Evolutionary conservation across 1,139 yeast genomes (phyloP).

Genomic region (Martiniozyma asiatica): DNA sequence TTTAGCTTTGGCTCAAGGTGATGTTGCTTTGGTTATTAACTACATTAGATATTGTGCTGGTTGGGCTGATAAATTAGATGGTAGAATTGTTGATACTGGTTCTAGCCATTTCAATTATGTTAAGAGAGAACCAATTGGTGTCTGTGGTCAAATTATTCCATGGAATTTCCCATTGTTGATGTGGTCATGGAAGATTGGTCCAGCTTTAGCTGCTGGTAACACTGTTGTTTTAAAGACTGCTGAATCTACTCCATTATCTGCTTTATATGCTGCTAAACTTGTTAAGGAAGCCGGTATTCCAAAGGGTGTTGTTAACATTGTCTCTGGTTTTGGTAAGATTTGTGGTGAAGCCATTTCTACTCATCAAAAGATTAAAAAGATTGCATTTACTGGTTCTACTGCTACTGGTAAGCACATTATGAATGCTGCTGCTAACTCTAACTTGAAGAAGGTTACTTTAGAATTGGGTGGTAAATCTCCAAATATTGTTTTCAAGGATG

Average conservation of each 20-base stretch:
- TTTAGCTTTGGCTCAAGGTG: conserved; percentile 41
- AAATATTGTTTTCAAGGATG: conserved; percentile 65
- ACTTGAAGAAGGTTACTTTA: conserved; percentile 67
- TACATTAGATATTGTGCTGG: conserved; percentile 68
- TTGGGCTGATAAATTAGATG: conserved; percentile 68
- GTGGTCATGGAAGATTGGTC: conserved; percentile 81
- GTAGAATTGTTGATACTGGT: conserved; percentile 58
- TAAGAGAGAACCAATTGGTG: conserved; percentile 61
- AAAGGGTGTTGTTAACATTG: conserved; percentile 64
- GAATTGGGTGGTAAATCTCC: conserved; percentile 88
- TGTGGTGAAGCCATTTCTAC: conserved; percentile 65
- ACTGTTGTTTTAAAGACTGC: conserved; percentile 72
- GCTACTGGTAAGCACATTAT: conserved; percentile 68
- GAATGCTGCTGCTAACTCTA: conserved; percentile 58
- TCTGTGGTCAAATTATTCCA: conserved; percentile 74
- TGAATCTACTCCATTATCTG: conserved; percentile 75
- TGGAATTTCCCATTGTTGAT: conserved; percentile 83
- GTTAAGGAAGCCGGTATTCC: conserved; percentile 67
- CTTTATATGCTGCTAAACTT: conserved; percentile 49
- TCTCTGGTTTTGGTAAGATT: conserved; percentile 68
- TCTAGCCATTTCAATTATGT: conserved; percentile 47
- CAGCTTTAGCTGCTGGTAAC: conserved; percentile 76
- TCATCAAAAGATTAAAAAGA: conserved; percentile 60
- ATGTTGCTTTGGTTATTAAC: conserved; percentile 43
- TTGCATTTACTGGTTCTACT: conserved; percentile 82